A percentile compares a stretch with the other conserved stretches of the same genome.
Conservation (phyloP, 75 land plant genomes). For the Ceratopteris richardii region DNA sequence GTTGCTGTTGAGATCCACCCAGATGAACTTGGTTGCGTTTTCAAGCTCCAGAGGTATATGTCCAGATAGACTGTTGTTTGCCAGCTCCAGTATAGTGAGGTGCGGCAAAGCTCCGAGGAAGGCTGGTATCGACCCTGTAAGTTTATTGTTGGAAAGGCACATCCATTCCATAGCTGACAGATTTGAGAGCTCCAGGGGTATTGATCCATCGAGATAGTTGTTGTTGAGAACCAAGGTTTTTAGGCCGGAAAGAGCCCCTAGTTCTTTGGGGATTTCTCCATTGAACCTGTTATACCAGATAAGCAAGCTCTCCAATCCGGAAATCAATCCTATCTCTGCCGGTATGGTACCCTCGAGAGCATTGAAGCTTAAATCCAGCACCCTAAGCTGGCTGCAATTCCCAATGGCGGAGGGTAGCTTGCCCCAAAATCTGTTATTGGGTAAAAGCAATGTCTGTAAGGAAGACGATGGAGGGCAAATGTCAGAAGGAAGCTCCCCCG, state of each 20-base stretch:
- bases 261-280: constrained; percentile 57
- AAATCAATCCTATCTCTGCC: constrained; percentile 44
- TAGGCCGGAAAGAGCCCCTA: constrained; percentile 50
- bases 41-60: constrained; percentile 59
- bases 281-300: constrained; percentile 60
- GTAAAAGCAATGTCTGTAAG: constrained; percentile 47
- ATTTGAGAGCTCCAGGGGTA: constrained; percentile 56
- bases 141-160: constrained; percentile 53
- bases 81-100: constrained; percentile 61
- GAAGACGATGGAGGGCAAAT: constrained; percentile 23
- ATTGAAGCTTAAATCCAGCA: constrained; percentile 63
- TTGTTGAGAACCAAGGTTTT: constrained; percentile 57
- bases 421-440: constrained; percentile 51
- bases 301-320: constrained; percentile 50
- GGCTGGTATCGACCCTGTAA: constrained; percentile 45
- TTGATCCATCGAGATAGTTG: constrained; percentile 46
- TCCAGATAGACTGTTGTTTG: constrained; percentile 63
- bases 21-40: constrained; percentile 47
- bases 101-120: constrained; percentile 47
- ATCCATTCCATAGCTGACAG: constrained; percentile 65
- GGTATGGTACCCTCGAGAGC: constrained; percentile 60
- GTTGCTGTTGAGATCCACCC: constrained; percentile 73
- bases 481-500: constrained; percentile 39
- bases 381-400: constrained; percentile 33
- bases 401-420: constrained; percentile 41